Base-by-base conservation (phyloP, 1,284 basidiomycete species). In the Rhodotorula sp. region DNA sequence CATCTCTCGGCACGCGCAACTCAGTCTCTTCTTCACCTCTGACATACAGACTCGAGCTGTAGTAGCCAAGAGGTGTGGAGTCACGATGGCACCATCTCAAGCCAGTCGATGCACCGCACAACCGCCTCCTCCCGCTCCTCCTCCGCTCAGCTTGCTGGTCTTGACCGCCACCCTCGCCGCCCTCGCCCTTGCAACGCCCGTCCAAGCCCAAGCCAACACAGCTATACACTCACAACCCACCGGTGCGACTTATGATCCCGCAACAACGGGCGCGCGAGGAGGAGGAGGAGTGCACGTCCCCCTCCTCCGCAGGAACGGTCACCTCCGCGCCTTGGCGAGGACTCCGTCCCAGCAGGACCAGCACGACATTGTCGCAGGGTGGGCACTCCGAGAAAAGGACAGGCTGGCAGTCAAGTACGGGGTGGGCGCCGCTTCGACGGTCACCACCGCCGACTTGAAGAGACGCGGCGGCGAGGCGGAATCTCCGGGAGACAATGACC, bases 381-480 rank as follows among this genome's bases (percentile, higher is more conserved):
- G 78, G 78, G 78, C 78, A 1, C 56, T 76, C 16, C 48, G 74
- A 15, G 77, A 78, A 60, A 70, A 68, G 28, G 71, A 66, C 4
- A 49, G 75, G 28, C 23, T 78, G 3, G 31, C 59, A 14, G 61
- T 52, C 31, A 78, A 76, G 62, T 78, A 78, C 48, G 69, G 64
- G 2, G 6, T 50, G 54, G 26, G 16, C 54, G 54, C 16, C 26
- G 3, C 21, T n/a, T n/a, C n/a, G n/a, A n/a, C n/a, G n/a, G n/a
- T n/a, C 16, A 49, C 60, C 23, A 59, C 59, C n/a, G 63, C 43
- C 14, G 31, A 52, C 21, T 26, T 64, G 23, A n/a, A 57, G n/a
- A 54, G 34, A 26, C 15, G 67, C 14, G 54, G 26, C 1, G 19
- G 15, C 54, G 26, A 26, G 3, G 54, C 16, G 14, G n/a, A 55